phyloP scores from a whole-genome alignment of 306 rosid species.

The apple (Malus domestica) region ASM211411v1 NC_041800.1:8210501-8211000 shows the following conservation, averaged over 20 bases:
- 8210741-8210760: not conserved
- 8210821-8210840: not conserved
- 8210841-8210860: not conserved
- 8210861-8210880: not conserved
- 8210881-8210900: not conserved
- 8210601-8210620: not conserved
- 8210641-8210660: no score
- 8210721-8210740: not conserved
- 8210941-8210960: constrained; percentile 10
- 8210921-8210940: not conserved
- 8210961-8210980: not conserved
- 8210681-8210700: not conserved
- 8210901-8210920: not conserved
- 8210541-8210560: not conserved
- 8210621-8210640: not conserved
- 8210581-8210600: not conserved
- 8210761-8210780: not conserved
- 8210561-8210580: not conserved
- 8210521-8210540: not conserved
- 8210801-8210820: not conserved
- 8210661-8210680: no score
- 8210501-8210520: not conserved
- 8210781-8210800: not conserved
- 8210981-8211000: constrained; percentile 7
- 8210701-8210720: not conserved